phyloP scores from a whole-genome alignment of 2,329 filamentous ascomycete species.

The Monosporascus sp. region DNA sequence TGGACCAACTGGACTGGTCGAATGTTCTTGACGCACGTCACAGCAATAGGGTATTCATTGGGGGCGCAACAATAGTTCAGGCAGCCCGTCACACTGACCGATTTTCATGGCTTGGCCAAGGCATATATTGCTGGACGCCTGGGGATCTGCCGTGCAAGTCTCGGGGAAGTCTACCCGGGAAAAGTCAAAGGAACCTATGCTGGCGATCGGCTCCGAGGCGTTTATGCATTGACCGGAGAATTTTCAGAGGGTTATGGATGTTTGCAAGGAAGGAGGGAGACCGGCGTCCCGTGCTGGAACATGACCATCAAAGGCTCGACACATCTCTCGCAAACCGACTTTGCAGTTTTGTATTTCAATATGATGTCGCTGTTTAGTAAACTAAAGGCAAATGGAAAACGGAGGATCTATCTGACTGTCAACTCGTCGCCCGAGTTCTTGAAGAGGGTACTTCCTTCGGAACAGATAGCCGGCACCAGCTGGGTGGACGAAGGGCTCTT shows the following conservation, averaged over 20 bases:
- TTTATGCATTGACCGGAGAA: slow-evolving; percentile 65
- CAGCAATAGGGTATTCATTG: slow-evolving; percentile 60
- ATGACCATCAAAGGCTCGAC: slow-evolving; percentile 53
- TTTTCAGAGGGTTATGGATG: slow-evolving; percentile 49
- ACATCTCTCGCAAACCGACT: slow-evolving; percentile 62
- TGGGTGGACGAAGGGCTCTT: slow-evolving; percentile 51
- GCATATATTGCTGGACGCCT: slow-evolving; percentile 64
- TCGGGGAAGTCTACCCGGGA: slow-evolving; percentile 37
- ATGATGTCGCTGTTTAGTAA: slow-evolving; percentile 55
- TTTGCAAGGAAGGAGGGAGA: slow-evolving; percentile 48
- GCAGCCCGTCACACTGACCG: slow-evolving; percentile 48
- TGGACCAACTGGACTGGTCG: slow-evolving; percentile 53
- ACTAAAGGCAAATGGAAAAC: slow-evolving; percentile 54
- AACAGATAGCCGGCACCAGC: slow-evolving; percentile 42
- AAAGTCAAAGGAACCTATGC: slow-evolving; percentile 44
- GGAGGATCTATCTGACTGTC: slow-evolving; percentile 59
- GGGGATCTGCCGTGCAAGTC: slow-evolving; percentile 47
- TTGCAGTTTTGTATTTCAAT: slow-evolving; percentile 57
- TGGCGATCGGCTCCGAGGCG: slow-evolving; percentile 61
- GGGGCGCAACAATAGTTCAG: slow-evolving; percentile 58
- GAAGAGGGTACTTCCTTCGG: slow-evolving; percentile 43
- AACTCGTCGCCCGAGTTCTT: slow-evolving; percentile 59
- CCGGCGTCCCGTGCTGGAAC: slow-evolving; percentile 41
- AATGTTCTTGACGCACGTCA: slow-evolving; percentile 52
- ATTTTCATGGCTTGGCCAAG: slow-evolving; percentile 55